These are phyloP conservation scores for Cudoniella acicularis DNA, from an alignment of 495 filamentous ascomycete genomes.

Conservation along the genomic window DNA sequence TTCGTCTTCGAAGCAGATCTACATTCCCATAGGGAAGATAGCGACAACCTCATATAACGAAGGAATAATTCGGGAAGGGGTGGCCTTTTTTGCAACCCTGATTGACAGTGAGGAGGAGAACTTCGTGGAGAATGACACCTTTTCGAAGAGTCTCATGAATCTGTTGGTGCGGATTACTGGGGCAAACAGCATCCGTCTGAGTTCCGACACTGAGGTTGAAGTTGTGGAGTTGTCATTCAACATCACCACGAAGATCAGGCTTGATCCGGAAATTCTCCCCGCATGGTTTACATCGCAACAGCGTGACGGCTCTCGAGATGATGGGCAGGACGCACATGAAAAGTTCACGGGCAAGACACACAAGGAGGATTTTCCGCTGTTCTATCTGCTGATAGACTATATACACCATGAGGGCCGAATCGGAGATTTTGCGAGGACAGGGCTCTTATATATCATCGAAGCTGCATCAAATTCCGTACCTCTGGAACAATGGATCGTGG, in stretches of 20 bases:
- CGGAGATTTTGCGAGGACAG: constrained; percentile 96
- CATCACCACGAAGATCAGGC: constrained; percentile 88
- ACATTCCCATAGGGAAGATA: constrained; percentile 80
- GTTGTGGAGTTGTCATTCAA: constrained; percentile 91
- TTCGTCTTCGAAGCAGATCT: constrained; percentile 79
- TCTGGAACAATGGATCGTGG: constrained; percentile 92
- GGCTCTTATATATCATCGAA: constrained; percentile 92
- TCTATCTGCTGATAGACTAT: constrained; percentile 92
- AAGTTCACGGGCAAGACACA: constrained; percentile 81
- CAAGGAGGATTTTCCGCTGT: constrained; percentile 91
- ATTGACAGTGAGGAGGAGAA: constrained; percentile 95
- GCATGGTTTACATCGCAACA: constrained; percentile 73
- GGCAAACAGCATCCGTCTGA: constrained; percentile 55
- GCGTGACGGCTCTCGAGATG: constrained; percentile 26
- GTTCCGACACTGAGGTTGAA: constrained; percentile 71
- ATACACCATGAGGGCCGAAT: constrained; percentile 90
- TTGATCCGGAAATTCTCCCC: constrained; percentile 77
- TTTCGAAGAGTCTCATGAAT: constrained; percentile 79
- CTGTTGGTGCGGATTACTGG: constrained; percentile 67
- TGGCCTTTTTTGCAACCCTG: constrained; percentile 79
- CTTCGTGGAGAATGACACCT: constrained; percentile 78
- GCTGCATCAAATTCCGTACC: constrained; percentile 76
- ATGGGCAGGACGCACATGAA: constrained; percentile 42
- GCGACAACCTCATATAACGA: constrained; percentile 76
- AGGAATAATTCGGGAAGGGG: constrained; percentile 73